Evolutionary conservation across 306 rosid genomes (phyloP), one percentile per base, ranked within the genome.

Genomic region (Quercus alba): DNA sequence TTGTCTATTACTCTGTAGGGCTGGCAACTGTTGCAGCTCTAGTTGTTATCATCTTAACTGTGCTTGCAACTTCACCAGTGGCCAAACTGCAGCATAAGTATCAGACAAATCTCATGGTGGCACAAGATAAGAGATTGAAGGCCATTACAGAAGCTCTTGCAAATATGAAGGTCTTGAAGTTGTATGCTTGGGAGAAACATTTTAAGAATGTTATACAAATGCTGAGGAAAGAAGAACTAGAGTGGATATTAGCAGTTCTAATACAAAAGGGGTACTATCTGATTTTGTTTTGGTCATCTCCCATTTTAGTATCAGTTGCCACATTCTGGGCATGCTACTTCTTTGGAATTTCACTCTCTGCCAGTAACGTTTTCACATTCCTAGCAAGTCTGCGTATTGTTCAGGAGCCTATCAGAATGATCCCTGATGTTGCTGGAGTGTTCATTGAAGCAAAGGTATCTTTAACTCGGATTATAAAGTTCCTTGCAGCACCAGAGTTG

Each of bases 111-210:
- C 38, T 84, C 58, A 79, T 64, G 78, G 28, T 15, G 57, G 67
- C 81, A 54, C 86, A 84, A 58, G 69, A 84, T 11, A 71, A 18
- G 41, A 77, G 86, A 74, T 9, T 84, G 11, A 84, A 72, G 64
- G 46, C 77, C n/a, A 71, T 79, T 4, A 44, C 81, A 2, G 81
- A 84, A 56, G 86, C 84, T 3, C 75, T 84, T 5, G 56, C 75
- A 28, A 84, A 79, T 67, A 79, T 84, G 81, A 84, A 84, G 75
- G 77, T 84, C 23, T 75, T 84, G 64, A 84, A 84, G 83, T 56
- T 84, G 57, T 79, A 84, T 33, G 77, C 84, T 5, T 84, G 86
- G 86, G 86, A 79, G 78, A 84, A 59, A 54, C 76, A 64, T 63
- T 84, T 79, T 54, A 75, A 80, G 38, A 64, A 61, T 14, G 57